phyloP scores from a whole-genome alignment of 169 alveolate species.

The Eimeria acervulina region DNA sequence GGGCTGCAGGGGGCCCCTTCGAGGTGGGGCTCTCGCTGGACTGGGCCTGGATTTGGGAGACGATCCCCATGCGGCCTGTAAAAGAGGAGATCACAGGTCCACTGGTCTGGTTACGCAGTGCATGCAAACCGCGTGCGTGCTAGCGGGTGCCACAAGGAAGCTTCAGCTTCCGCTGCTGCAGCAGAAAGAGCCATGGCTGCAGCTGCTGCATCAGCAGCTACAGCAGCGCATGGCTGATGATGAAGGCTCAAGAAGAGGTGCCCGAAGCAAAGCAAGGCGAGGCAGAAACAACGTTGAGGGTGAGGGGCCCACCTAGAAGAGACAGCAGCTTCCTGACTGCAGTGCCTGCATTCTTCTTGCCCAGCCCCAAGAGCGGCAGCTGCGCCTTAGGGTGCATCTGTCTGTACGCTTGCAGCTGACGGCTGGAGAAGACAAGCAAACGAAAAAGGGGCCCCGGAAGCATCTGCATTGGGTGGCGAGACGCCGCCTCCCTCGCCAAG shows the following conservation, averaged over 20 bases:
- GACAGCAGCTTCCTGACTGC: constrained; percentile 78
- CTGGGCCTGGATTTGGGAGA: background rate
- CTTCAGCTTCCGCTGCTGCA: background rate
- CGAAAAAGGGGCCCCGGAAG: constrained; percentile 70
- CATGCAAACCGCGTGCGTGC: background rate
- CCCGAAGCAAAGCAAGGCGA: background rate
- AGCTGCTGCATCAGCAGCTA: background rate
- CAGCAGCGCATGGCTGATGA: background rate
- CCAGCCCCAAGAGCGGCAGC: constrained; percentile 69
- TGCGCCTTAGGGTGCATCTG: constrained; percentile 67
- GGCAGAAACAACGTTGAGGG: background rate
- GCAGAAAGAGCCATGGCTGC: background rate
- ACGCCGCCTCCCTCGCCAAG: constrained; percentile 47
- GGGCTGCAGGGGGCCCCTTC: background rate
- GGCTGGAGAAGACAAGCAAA: constrained; percentile 77
- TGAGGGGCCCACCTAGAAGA: constrained; percentile 40
- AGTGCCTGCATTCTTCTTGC: constrained; percentile 73
- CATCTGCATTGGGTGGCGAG: constrained; percentile 61
- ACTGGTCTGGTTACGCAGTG: no score
- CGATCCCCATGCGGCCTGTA: constrained; percentile 59
- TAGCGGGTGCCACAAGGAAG: background rate
- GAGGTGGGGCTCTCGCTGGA: background rate
- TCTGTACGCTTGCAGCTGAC: constrained; percentile 70
- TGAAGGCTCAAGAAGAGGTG: no score
- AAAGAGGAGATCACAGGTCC: background rate